phyloP scores from a whole-genome alignment of 345 rosid genomes.

The Eucalyptus cloeziana region DNA sequence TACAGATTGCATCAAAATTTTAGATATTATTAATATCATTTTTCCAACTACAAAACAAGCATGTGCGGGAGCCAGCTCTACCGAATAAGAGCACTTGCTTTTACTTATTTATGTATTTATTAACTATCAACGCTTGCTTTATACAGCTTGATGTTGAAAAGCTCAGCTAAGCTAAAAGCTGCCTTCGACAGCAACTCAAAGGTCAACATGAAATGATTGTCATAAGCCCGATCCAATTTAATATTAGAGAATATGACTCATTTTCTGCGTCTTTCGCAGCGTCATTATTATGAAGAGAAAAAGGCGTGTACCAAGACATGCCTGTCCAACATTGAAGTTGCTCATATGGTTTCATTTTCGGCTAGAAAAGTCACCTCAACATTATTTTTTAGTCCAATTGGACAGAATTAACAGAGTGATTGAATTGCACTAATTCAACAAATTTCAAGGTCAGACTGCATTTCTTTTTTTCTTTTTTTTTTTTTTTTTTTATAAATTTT shows the following conservation, averaged over 20 bases:
- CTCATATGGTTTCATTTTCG: background rate
- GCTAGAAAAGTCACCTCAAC: background rate
- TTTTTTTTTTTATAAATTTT: background rate
- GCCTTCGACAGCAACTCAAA: background rate
- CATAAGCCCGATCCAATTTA: background rate
- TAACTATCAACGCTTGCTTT: background rate
- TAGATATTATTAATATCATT: background rate
- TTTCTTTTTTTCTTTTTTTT: accelerated
- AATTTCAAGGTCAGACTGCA: background rate
- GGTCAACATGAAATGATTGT: background rate
- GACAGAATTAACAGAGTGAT: background rate
- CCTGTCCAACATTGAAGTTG: background rate
- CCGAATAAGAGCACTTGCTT: background rate
- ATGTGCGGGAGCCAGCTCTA: background rate
- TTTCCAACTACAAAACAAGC: background rate
- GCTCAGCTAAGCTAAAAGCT: background rate
- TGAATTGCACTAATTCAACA: background rate
- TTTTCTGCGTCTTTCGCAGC: background rate
- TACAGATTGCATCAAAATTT: background rate
- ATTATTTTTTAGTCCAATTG: background rate
- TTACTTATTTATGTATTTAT: background rate
- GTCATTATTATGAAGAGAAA: background rate
- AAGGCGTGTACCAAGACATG: background rate
- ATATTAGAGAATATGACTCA: background rate
- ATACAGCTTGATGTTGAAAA: background rate